Conservation (phyloP, 139 green algal genomes). For the Yamagishiella unicocca region DNA sequence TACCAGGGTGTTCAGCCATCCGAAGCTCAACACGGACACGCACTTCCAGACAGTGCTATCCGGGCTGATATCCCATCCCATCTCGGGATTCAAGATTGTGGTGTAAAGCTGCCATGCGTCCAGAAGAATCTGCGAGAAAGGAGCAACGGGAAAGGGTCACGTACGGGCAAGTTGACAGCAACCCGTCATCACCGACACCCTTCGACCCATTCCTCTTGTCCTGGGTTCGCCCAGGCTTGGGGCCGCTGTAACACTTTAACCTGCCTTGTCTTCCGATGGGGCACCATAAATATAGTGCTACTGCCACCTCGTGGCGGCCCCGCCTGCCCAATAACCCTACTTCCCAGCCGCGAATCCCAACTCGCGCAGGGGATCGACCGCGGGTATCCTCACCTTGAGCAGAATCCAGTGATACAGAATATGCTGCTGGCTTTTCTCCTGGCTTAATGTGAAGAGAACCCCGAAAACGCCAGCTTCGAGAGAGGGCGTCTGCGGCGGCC, state of each 20-base stretch:
- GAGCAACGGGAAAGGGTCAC: no score
- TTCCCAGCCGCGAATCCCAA: no score
- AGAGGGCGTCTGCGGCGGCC: background rate
- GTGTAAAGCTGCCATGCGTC: slow-evolving; percentile 47
- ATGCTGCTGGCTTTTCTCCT: slow-evolving; percentile 28
- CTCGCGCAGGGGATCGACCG: no score
- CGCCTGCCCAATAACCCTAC: no score
- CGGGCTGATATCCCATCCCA: slow-evolving; percentile 30
- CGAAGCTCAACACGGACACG: slow-evolving; percentile 1
- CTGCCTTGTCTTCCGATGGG: no score
- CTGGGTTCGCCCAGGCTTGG: no score
- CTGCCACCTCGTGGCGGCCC: no score
- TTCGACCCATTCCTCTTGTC: no score
- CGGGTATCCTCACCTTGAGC: slow-evolving; percentile 16
- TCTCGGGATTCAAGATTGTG: background rate
- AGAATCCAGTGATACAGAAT: slow-evolving; percentile 36
- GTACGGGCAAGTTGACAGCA: no score
- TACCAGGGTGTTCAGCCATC: background rate
- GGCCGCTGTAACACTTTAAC: no score
- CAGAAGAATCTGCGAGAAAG: slow-evolving; percentile 25
- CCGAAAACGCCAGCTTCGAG: slow-evolving; percentile 21
- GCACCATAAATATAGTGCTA: no score
- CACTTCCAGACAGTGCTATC: background rate
- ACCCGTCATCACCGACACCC: no score
- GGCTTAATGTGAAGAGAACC: slow-evolving; percentile 5